phyloP scores from a whole-genome alignment of 148 eudicot genomes.

The Spergularia marina region DNA sequence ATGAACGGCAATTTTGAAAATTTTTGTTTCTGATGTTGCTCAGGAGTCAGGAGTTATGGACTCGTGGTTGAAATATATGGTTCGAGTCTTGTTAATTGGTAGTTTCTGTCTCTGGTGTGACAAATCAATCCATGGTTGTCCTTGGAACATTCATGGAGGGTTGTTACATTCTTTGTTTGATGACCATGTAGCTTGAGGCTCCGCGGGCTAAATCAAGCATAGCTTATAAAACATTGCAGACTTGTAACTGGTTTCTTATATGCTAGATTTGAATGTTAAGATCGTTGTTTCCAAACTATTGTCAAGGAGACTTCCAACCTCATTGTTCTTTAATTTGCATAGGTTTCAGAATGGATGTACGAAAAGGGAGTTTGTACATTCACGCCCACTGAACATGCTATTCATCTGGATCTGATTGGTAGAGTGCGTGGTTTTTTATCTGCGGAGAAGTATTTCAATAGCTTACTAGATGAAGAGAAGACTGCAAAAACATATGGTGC shows the following conservation, averaged over 20 bases:
- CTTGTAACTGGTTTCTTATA: not conserved
- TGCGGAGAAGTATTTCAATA: conserved; percentile 75
- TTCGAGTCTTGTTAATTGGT: not conserved
- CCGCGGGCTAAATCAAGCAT: not conserved
- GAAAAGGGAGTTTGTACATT: conserved; percentile 49
- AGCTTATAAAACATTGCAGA: not conserved
- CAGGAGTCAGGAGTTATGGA: not conserved
- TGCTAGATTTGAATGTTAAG: not conserved
- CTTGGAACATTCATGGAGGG: not conserved
- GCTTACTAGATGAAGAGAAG: conserved; percentile 55
- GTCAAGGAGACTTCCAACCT: not conserved
- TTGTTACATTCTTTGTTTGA: not conserved
- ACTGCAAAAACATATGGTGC: conserved; percentile 82
- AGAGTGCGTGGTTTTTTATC: conserved; percentile 61
- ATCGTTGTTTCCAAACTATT: not conserved
- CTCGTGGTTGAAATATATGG: not conserved
- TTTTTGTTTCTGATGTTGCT: not conserved
- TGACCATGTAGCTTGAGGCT: not conserved
- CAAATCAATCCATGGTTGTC: not conserved
- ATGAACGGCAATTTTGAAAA: too few relatives aligned
- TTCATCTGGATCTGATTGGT: conserved; percentile 83
- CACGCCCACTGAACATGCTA: conserved; percentile 70
- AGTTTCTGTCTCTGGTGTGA: not conserved
- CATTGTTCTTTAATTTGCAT: conserved; percentile 4
- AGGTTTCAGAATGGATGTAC: conserved; percentile 90